These are phyloP conservation scores for Ascocoryne sarcoides DNA, from an alignment of 2,329 filamentous ascomycete genomes.

Conservation along the genomic window DNA sequence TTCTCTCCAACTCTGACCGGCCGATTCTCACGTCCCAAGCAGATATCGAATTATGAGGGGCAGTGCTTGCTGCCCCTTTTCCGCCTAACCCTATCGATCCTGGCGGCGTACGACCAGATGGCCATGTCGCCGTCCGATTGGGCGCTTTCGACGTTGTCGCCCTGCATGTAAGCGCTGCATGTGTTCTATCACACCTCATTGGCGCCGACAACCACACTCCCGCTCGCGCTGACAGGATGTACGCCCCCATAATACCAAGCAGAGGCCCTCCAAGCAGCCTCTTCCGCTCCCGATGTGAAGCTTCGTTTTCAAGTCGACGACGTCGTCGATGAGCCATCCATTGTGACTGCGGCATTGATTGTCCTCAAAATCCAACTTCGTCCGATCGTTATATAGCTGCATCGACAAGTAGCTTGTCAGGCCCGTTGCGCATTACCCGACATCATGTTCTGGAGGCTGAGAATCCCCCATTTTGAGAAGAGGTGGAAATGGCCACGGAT, in stretches of 20 bases:
- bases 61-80: too few relatives aligned
- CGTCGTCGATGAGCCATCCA: background rate
- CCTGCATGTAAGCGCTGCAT: background rate
- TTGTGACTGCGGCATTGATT: background rate
- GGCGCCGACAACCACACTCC: too few relatives aligned
- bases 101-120: too few relatives aligned
- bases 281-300: background rate
- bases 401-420: too few relatives aligned
- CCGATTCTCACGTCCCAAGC: too few relatives aligned
- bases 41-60: too few relatives aligned
- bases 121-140: too few relatives aligned
- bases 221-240: background rate
- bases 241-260: background rate
- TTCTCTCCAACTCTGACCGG: too few relatives aligned
- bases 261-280: background rate
- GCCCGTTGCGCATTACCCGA: background rate
- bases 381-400: too few relatives aligned
- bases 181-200: background rate
- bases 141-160: too few relatives aligned
- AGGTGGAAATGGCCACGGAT: conserved; percentile 40
- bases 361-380: background rate
- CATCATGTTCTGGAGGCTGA: background rate
- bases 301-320: background rate
- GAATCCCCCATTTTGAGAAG: conserved; percentile 11
- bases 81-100: background rate